Evolutionary conservation across 345 rosid genomes (phyloP).

Genomic region (Hibiscus mutabilis): DNA sequence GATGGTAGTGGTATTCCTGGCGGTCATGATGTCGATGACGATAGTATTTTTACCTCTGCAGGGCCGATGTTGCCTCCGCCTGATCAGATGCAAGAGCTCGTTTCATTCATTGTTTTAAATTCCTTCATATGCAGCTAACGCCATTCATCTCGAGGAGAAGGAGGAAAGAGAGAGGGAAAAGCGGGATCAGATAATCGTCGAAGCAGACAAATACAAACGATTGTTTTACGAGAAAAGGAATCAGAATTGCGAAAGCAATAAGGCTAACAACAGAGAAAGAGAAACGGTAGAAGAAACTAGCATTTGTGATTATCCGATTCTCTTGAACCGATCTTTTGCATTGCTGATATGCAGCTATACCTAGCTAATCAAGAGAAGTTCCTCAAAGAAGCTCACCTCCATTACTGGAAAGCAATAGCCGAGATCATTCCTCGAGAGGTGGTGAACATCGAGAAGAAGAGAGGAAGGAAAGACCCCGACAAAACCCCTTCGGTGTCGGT

Average conservation of each 20-base stretch:
- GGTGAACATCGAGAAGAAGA: constrained; percentile 76
- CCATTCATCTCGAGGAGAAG: constrained; percentile 86
- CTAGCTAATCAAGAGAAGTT: constrained; percentile 88
- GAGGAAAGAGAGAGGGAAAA: constrained; percentile 89
- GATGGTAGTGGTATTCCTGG: neutral
- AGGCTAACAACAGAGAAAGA: constrained; percentile 74
- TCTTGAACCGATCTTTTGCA: no score
- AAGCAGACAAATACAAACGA: constrained; percentile 77
- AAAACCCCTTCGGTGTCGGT: constrained; percentile 56
- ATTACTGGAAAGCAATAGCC: constrained; percentile 92
- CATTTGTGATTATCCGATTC: neutral
- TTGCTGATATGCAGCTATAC: constrained; percentile 40
- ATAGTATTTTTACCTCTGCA: neutral
- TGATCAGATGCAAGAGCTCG: neutral
- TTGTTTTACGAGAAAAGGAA: constrained; percentile 77
- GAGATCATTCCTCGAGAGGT: constrained; percentile 91
- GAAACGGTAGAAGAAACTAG: constrained; percentile 52
- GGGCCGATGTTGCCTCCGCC: neutral
- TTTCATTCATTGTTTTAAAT: neutral
- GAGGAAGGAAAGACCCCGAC: constrained; percentile 71
- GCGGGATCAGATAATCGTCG: constrained; percentile 76
- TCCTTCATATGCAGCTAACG: constrained; percentile 47
- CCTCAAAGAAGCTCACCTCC: constrained; percentile 79
- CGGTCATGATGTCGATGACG: neutral
- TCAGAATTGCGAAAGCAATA: constrained; percentile 58